Evolutionary conservation across 352 stramenopile species (phyloP), one percentile per base, ranked within the genome.

Genomic region (Phytophthora crassamura): DNA sequence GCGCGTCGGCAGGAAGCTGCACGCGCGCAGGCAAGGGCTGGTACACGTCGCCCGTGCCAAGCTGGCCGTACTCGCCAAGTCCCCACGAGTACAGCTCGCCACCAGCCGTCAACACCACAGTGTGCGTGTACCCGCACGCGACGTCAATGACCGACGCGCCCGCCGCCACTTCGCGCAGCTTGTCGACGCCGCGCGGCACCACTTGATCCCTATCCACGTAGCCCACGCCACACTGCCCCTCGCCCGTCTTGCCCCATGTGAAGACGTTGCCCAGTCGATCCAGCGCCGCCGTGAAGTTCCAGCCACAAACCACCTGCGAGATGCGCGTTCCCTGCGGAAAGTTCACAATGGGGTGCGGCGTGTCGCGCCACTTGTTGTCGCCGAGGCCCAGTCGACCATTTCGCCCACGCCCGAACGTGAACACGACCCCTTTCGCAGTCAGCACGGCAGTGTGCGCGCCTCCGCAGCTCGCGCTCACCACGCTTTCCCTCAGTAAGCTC

Each of bases 31-130:
- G 86, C 12, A 93, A 41, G 0, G 86, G 86, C 46, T 95, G 84
- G 61, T 95, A 95, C 6, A 95, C 85, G 43, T 90, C 80, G 0
- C 90, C 89, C 49, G 95, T 94, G 5, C 93, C 93, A 14, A 97
- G 83, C 35, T 96, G 81, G 0, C 93, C 93, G 56, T 97, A 97
- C 55, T 98, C 89, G 22, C 93, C 93, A 5, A 93, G 67, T 34
- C 93, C 93, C 90, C 89, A 97, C 11, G 89, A 94, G 65, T 91
- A 97, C 15, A 97, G 63, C 38, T 97, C 86, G 5, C 89, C 88
- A 25, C 69, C 73, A 1, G 74, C 80, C 1, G 88, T 90, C 11
- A 97, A 62, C 12, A 89, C 89, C 14, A 97, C 48, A 0, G 88
- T 97, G 71, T 98, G 92, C 9, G 86, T 97, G 64, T 95, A 93